A percentile compares a stretch with the other conserved stretches of the same genome.
Conservation (phyloP, 352 stramenopile species). For the Aphanomyces euteiches region DNA sequence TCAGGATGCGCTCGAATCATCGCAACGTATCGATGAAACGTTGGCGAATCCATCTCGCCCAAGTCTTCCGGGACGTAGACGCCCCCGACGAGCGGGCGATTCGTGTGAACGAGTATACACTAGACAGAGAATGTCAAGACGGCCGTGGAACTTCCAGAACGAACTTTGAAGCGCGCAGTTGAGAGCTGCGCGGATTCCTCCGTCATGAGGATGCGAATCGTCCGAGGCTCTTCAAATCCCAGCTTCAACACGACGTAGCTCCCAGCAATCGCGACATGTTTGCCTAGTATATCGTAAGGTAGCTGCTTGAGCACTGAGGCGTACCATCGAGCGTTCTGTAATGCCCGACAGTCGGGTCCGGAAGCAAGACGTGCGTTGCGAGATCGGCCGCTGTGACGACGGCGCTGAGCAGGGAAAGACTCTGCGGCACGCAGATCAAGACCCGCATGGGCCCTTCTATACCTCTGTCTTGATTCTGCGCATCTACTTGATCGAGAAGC, state of each 20-base stretch:
- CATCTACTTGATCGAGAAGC: background rate
- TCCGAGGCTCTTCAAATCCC: slow-evolving; percentile 51
- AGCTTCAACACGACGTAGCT: slow-evolving; percentile 50
- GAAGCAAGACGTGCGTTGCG: slow-evolving; percentile 54
- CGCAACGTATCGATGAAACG: slow-evolving; percentile 67
- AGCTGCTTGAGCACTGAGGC: background rate
- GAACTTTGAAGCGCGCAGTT: background rate
- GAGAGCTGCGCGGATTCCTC: slow-evolving; percentile 37
- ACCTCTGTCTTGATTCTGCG: background rate
- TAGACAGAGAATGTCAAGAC: background rate
- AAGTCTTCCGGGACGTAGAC: slow-evolving; percentile 63
- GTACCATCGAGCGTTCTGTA: slow-evolving; percentile 69
- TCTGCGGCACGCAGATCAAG: slow-evolving; percentile 67
- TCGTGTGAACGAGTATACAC: slow-evolving; percentile 65
- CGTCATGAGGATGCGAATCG: slow-evolving; percentile 69
- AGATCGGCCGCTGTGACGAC: slow-evolving; percentile 43
- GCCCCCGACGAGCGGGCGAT: slow-evolving; percentile 59
- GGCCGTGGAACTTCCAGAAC: background rate
- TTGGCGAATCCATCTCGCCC: slow-evolving; percentile 68
- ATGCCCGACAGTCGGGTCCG: slow-evolving; percentile 32
- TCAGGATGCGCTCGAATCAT: slow-evolving; percentile 70
- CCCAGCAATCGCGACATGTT: slow-evolving; percentile 49
- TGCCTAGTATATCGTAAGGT: slow-evolving; percentile 37
- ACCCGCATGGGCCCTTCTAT: slow-evolving; percentile 34
- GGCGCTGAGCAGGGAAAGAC: slow-evolving; percentile 51